phyloP scores from a whole-genome alignment of 2,329 filamentous ascomycete species.

The Bisporella sp. region DNA sequence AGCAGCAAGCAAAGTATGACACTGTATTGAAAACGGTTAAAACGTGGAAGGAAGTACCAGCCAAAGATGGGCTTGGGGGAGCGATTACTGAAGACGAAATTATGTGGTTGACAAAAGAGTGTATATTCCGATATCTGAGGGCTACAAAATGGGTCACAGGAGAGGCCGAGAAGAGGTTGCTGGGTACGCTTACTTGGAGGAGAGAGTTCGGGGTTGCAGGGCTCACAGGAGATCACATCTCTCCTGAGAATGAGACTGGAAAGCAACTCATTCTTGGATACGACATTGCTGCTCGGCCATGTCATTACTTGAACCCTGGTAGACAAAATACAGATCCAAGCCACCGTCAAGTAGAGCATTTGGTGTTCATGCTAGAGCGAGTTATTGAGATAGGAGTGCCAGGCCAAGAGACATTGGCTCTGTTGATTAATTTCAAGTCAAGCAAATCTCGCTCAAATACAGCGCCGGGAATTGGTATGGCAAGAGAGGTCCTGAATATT shows the following conservation, averaged over 20 bases:
- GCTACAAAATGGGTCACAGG: slow-evolving; percentile 84
- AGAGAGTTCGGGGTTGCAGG: slow-evolving; percentile 75
- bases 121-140: slow-evolving; percentile 84
- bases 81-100: slow-evolving; percentile 73
- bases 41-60: slow-evolving; percentile 64
- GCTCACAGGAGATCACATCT: slow-evolving; percentile 80
- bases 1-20: slow-evolving; percentile 78
- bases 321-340: slow-evolving; percentile 87
- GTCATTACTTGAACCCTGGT: slow-evolving; percentile 82
- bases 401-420: slow-evolving; percentile 76
- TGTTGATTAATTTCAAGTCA: slow-evolving; percentile 88
- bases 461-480: slow-evolving; percentile 65
- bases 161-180: slow-evolving; percentile 72
- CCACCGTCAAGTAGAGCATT: slow-evolving; percentile 82
- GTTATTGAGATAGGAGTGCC: slow-evolving; percentile 82
- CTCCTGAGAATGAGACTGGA: slow-evolving; percentile 89
- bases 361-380: slow-evolving; percentile 93
- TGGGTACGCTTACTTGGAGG: slow-evolving; percentile 78
- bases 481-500: slow-evolving; percentile 79
- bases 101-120: slow-evolving; percentile 88
- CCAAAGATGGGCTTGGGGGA: slow-evolving; percentile 48
- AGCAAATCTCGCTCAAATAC: slow-evolving; percentile 68
- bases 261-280: slow-evolving; percentile 89
- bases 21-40: slow-evolving; percentile 64
- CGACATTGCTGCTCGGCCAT: slow-evolving; percentile 79